Evolutionary conservation across 2,329 filamentous ascomycete genomes (phyloP).

Genomic region (Colletotrichum plurivorum): DNA sequence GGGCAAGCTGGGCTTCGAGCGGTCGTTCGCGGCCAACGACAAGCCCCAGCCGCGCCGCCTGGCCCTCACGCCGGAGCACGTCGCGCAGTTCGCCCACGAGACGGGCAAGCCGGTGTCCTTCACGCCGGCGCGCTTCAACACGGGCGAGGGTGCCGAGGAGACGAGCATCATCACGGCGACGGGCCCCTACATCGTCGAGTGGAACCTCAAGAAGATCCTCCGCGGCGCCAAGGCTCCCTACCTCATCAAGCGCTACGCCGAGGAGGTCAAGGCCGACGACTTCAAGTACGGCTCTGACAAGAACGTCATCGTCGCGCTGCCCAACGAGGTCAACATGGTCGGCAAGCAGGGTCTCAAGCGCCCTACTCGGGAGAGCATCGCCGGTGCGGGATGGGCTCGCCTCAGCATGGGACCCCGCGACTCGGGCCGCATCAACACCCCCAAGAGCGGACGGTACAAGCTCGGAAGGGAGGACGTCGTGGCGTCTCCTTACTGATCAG

Average conservation of each 20-base stretch:
- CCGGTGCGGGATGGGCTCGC: constrained; percentile 62
- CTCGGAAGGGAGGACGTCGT: constrained; percentile 88
- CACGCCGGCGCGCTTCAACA: constrained; percentile 94
- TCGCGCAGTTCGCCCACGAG: constrained; percentile 97
- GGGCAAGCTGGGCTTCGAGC: constrained; percentile 98
- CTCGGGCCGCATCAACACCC: constrained; percentile 66
- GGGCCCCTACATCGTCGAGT: constrained; percentile 96
- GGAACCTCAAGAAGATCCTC: constrained; percentile 93
- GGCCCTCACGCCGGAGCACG: constrained; percentile 89
- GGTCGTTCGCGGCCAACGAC: constrained; percentile 88
- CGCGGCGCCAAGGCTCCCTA: constrained; percentile 88
- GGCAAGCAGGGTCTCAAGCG: constrained; percentile 86
- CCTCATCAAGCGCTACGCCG: constrained; percentile 94
- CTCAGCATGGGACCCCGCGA: constrained; percentile 65
- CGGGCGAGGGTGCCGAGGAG: constrained; percentile 83
- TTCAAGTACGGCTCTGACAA: constrained; percentile 98
- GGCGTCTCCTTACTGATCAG: constrained; percentile 71
- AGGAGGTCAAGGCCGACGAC: constrained; percentile 97
- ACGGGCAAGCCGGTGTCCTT: constrained; percentile 89
- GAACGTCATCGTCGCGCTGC: constrained; percentile 96
- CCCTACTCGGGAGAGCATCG: constrained; percentile 94
- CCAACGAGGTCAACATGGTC: constrained; percentile 99
- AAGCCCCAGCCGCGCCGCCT: constrained; percentile 95
- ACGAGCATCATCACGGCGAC: constrained; percentile 98
- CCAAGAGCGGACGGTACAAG: constrained; percentile 76